These are phyloP conservation scores for Leishmania lainsoni DNA, from an alignment of 208 protist species.

Conservation along the genomic window DNA sequence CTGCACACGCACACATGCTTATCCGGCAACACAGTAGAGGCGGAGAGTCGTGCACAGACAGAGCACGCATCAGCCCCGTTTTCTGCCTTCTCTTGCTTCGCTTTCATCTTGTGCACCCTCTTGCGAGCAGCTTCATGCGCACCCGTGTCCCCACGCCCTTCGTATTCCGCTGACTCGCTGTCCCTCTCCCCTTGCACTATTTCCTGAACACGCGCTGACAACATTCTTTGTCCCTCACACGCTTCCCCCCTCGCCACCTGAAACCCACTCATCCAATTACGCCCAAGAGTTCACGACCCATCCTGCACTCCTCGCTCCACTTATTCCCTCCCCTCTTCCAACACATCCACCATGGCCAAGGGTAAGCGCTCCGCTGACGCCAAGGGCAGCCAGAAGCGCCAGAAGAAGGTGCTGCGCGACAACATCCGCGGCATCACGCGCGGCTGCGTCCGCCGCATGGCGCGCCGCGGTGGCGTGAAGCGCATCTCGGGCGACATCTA, in stretches of 20 bases:
- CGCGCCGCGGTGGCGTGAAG: slow-evolving; percentile 92
- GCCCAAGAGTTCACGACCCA: neutral
- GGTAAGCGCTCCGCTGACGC: no score
- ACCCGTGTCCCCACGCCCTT: neutral
- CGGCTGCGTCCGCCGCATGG: slow-evolving; percentile 88
- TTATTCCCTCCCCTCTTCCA: no score
- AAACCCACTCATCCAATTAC: neutral
- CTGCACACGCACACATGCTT: neutral
- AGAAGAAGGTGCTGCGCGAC: slow-evolving; percentile 64
- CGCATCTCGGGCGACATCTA: slow-evolving; percentile 80
- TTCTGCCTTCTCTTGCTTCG: neutral
- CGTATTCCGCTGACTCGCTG: neutral
- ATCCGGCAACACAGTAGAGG: neutral
- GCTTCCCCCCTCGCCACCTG: neutral
- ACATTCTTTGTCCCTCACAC: neutral
- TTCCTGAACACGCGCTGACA: neutral
- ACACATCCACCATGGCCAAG: no score
- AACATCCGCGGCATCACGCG: slow-evolving; percentile 87
- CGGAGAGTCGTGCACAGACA: neutral
- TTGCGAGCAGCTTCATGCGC: neutral
- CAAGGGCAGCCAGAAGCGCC: no score
- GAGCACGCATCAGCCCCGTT: neutral
- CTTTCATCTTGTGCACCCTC: neutral
- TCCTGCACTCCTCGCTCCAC: neutral
- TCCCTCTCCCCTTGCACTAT: neutral